Evolutionary conservation across 345 rosid species (phyloP).

Genomic region (Salix suchowensis): DNA sequence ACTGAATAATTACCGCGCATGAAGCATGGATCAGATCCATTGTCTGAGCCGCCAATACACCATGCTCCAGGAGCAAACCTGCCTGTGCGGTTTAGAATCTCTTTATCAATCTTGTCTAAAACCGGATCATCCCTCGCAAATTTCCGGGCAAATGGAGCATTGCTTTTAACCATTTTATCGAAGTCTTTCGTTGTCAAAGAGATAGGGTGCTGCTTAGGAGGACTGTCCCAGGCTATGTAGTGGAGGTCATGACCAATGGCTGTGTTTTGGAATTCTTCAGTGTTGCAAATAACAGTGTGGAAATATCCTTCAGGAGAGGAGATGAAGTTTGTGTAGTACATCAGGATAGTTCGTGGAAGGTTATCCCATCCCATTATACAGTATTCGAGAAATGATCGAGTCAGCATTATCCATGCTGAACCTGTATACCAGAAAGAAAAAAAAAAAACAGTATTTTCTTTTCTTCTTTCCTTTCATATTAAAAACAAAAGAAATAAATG

Average conservation of each 20-base stretch:
- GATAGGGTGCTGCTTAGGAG: slow-evolving; percentile 88
- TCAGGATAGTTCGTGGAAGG: slow-evolving; percentile 69
- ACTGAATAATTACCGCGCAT: slow-evolving; percentile 52
- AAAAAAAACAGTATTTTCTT: neutral
- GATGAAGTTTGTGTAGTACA: slow-evolving; percentile 80
- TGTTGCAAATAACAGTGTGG: slow-evolving; percentile 82
- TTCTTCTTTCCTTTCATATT: no score
- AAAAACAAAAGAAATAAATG: neutral
- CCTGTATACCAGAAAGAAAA: slow-evolving; percentile 36
- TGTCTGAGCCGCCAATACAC: slow-evolving; percentile 62
- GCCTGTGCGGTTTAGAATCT: slow-evolving; percentile 54
- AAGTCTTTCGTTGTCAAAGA: slow-evolving; percentile 62
- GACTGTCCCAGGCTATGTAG: slow-evolving; percentile 94
- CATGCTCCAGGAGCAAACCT: slow-evolving; percentile 76
- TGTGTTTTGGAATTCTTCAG: slow-evolving; percentile 51
- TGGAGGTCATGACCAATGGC: slow-evolving; percentile 82
- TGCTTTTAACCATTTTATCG: slow-evolving; percentile 72
- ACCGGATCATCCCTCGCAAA: slow-evolving; percentile 72
- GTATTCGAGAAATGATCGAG: slow-evolving; percentile 67
- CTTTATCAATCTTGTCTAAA: slow-evolving; percentile 75
- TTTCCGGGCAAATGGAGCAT: slow-evolving; percentile 84
- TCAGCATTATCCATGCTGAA: slow-evolving; percentile 81
- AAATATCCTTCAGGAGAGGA: slow-evolving; percentile 98
- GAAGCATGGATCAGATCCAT: slow-evolving; percentile 60
- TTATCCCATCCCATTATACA: slow-evolving; percentile 93